Evolutionary conservation across 257 asterid species (phyloP), one percentile per base, ranked within the genome.

Genomic region (Gentiana macrophylla): DNA sequence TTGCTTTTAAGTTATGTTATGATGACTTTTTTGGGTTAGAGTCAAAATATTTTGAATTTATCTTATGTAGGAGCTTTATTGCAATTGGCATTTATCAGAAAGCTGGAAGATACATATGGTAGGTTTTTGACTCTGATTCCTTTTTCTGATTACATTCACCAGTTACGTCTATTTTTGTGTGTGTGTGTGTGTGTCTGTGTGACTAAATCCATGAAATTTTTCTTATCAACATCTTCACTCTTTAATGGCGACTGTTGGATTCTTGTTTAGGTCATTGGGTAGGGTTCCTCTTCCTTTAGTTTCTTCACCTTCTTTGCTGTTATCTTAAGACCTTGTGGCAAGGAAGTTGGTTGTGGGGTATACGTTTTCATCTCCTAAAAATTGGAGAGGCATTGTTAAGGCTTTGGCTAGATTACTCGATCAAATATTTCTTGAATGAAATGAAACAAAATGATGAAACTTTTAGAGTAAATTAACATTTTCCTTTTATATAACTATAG

Each of bases 91-190:
- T 80, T 70, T 69, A 86, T 86, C 59, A 57, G 78, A 61, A 80
- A 70, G 75, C 58, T 86, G 84, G 95, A 86, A 74, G 94, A 86
- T 69, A 69, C 94, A 71, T 67, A 74, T 55, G 94, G 95, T 86
- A 79, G 35, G 59, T 65, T 57, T 68, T 79, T 62, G 60, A 46
- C 32, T 62, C 34, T 24, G 56, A 33, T 6, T 63, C 37, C 34
- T 37, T 55, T 12, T 8, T 10, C 37, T 15, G 13, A 2, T 32
- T 8, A 12, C 44, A 32, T 49, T 54, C 11, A 45, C 38, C 6
- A 1, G 1, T 0, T 3, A 3, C 10, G 11, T 2, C 13, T 11
- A 2, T 2, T 2, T 7, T 5, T 55, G 8, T 49, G 12, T 37
- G 45, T 53, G 13, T 4, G 35, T 5, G 11, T n/a, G 10, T 32